Conservation (phyloP, 768 basidiomycete species). For the Naganishia vaughanmartiniae region DNA sequence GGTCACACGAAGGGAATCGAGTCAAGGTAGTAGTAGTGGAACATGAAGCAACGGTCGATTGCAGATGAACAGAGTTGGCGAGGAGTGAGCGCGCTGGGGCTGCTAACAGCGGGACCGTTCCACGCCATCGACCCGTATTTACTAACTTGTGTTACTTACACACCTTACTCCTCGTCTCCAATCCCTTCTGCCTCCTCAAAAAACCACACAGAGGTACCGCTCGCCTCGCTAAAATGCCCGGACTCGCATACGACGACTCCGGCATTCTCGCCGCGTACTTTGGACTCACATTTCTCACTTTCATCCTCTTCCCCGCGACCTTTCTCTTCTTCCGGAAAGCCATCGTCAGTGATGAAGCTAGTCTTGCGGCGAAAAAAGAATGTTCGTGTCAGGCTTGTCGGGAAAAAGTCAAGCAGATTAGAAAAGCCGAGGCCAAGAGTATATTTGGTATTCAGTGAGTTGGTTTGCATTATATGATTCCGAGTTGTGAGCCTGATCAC, state of each 20-base stretch:
- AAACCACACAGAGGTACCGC: background rate
- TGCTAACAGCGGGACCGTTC: background rate
- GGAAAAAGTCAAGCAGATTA: constrained; percentile 22
- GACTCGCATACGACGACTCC: constrained; percentile 54
- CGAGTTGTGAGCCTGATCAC: constrained; percentile 15
- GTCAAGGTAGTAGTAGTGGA: background rate
- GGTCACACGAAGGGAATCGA: background rate
- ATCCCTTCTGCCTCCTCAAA: background rate
- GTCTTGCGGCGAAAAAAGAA: constrained; percentile 28
- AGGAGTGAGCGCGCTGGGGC: no score
- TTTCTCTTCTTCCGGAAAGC: constrained; percentile 51
- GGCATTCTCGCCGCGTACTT: constrained; percentile 63
- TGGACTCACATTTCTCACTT: constrained; percentile 78
- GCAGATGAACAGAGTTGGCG: background rate
- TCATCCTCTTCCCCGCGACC: constrained; percentile 77
- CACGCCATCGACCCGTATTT: background rate
- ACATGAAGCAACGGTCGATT: background rate
- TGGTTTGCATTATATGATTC: background rate
- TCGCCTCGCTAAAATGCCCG: constrained; percentile 35
- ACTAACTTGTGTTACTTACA: background rate
- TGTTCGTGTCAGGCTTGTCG: constrained; percentile 28
- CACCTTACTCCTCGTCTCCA: background rate
- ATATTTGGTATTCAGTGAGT: constrained; percentile 22
- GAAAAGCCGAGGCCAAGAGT: constrained; percentile 19
- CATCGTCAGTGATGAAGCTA: constrained; percentile 29